Conservation (phyloP, 2,329 filamentous ascomycete genomes). For the Phaeosphaeria sp. region DNA sequence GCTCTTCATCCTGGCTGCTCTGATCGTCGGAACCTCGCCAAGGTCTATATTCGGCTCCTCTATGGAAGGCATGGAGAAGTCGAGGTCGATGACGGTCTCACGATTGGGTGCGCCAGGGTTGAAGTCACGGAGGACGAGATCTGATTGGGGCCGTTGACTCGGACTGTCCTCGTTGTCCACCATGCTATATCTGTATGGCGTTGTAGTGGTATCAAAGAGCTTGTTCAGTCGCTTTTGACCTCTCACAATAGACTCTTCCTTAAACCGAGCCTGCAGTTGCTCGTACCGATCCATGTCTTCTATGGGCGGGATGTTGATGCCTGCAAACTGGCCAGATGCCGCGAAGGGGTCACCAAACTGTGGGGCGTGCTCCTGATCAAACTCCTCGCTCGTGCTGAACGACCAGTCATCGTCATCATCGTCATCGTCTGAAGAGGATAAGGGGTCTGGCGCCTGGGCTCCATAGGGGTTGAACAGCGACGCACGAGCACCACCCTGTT, state of each 20-base stretch:
- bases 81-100: constrained; percentile 65
- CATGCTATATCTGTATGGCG: constrained; percentile 65
- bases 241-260: constrained; percentile 64
- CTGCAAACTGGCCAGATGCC: constrained; percentile 37
- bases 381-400: constrained; percentile 69
- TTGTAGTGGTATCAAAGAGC: constrained; percentile 62
- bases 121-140: constrained; percentile 60
- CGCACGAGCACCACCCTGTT: constrained; percentile 72
- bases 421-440: constrained; percentile 33
- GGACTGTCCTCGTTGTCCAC: constrained; percentile 53
- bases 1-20: constrained; percentile 60
- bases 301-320: constrained; percentile 47
- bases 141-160: constrained; percentile 57
- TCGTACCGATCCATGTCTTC: constrained; percentile 42
- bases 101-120: constrained; percentile 52
- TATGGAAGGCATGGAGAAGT: constrained; percentile 55
- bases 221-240: constrained; percentile 64
- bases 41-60: constrained; percentile 52
- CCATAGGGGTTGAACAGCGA: constrained; percentile 68
- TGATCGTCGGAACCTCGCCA: constrained; percentile 62
- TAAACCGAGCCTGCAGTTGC: constrained; percentile 57
- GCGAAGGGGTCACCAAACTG: constrained; percentile 56
- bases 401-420: constrained; percentile 66
- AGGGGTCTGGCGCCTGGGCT: constrained; percentile 62
- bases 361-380: constrained; percentile 55